Base-by-base conservation (phyloP, 345 rosid genomes). In the Trapa incisa region DNA sequence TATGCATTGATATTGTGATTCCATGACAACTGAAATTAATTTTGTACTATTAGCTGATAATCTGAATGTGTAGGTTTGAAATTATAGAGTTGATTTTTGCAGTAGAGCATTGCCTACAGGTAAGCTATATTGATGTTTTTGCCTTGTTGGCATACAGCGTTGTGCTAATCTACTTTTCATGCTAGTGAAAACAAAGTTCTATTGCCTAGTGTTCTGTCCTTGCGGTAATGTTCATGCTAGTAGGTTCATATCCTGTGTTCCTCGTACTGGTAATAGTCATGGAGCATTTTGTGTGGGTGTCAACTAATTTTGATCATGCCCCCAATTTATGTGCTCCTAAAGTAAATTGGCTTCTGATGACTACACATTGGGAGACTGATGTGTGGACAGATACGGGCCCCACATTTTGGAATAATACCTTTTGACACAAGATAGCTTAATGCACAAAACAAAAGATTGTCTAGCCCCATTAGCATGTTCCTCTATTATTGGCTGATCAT, bases 301-400 rank as follows among this genome's bases (percentile, higher is more conserved):
- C 81, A 73, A 79, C 82, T 85, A 79, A 67, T 68, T 71, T 85
- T 65, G 84, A 77, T 62, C 79, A 82, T 71, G 66, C 79, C 84
- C 86, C 78, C 77, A 80, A 74, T 80, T 2, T 58, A 78, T 71
- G 68, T 80, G 86, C 93, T 91, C 97, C 90, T 68, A 82, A 71
- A 89, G 72, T 72, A 64, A 71, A 67, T 77, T 84, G 89, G 88
- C 86, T 86, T 89, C 72, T 80, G 92, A 83, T 85, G 94, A 89
- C 92, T 75, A 74, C 87, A 83, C 83, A 76, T 67, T 73, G 66
- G 36, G 71, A 91, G 91, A 73, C 66, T 45, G 70, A 64, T 75
- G 86, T 87, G 92, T 84, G 86, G 93, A 84, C 87, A 86, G 87
- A 84, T 84, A 88, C 84, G 89, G 89, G 92, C 75, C 94, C 78